phyloP scores from a whole-genome alignment of 2,329 filamentous ascomycete species.

The Ceratocystis colombiana region DNA sequence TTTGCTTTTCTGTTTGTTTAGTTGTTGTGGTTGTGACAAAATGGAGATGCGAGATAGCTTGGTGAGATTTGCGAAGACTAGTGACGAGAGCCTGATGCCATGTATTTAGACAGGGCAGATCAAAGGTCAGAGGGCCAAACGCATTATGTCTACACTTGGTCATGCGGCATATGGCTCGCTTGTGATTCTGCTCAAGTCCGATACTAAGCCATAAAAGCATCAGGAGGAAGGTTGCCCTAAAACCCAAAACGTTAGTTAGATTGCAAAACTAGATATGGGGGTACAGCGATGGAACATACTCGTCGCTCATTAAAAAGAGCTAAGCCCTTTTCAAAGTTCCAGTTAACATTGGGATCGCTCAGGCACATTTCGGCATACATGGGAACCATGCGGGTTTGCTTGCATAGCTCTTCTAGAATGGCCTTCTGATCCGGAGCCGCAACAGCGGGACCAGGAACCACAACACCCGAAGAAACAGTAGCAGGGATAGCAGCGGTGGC shows the following conservation, averaged over 20 bases:
- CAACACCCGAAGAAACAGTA: slow-evolving; percentile 25
- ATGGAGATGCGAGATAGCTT: too few relatives aligned
- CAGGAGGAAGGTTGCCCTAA: slow-evolving; percentile 23
- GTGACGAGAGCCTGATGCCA: too few relatives aligned
- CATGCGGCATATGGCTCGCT: too few relatives aligned
- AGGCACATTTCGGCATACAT: slow-evolving; percentile 75
- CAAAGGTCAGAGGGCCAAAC: too few relatives aligned
- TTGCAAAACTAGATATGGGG: not conserved
- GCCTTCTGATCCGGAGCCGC: slow-evolving; percentile 51
- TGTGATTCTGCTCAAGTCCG: not conserved
- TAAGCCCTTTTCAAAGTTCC: slow-evolving; percentile 68
- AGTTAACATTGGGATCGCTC: slow-evolving; percentile 52
- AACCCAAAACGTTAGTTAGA: slow-evolving; percentile 8
- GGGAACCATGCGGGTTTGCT: slow-evolving; percentile 68
- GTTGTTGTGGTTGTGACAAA: too few relatives aligned
- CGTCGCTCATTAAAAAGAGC: slow-evolving; percentile 65
- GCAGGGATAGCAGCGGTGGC: slow-evolving; percentile 23
- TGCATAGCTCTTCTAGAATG: slow-evolving; percentile 64
- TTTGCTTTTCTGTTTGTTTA: too few relatives aligned
- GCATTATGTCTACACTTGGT: too few relatives aligned
- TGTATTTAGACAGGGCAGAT: too few relatives aligned
- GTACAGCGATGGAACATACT: slow-evolving; percentile 36
- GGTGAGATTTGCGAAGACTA: too few relatives aligned
- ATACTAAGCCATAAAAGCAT: slow-evolving; percentile 24
- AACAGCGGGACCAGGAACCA: slow-evolving; percentile 28